Evolutionary conservation across 257 asterid species (phyloP).

Genomic region (Coffea eugenioides): DNA sequence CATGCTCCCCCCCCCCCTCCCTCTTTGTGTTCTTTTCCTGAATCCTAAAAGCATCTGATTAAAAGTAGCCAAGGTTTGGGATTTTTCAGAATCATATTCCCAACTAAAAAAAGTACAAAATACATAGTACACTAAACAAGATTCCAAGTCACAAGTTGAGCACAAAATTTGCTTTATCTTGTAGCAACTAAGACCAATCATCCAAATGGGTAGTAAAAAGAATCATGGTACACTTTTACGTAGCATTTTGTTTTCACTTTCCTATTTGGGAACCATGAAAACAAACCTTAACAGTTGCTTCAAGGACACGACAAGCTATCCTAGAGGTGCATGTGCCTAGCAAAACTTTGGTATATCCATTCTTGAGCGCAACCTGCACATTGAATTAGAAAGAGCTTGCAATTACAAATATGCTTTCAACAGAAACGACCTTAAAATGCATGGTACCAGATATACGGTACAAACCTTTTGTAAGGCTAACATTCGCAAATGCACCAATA

Average conservation of each 20-base stretch:
- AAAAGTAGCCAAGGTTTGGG: neutral
- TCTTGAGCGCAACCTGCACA: slow-evolving; percentile 67
- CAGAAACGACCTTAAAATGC: slow-evolving; percentile 7
- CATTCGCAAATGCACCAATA: slow-evolving; percentile 54
- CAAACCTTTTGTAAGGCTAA: slow-evolving; percentile 73
- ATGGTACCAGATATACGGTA: slow-evolving; percentile 11
- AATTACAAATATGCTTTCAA: slow-evolving; percentile 12
- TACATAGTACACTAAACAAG: neutral
- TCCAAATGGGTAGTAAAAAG: neutral
- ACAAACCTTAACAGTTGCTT: slow-evolving; percentile 90
- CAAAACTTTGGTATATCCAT: slow-evolving; percentile 81
- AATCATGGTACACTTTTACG: neutral
- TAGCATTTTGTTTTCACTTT: neutral
- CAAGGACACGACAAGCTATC: slow-evolving; percentile 91
- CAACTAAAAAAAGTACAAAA: neutral
- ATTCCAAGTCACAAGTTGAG: neutral
- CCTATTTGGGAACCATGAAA: neutral
- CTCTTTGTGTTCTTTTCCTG: neutral
- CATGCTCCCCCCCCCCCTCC: neutral
- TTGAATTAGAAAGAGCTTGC: slow-evolving; percentile 3
- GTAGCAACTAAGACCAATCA: neutral
- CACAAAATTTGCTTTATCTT: neutral
- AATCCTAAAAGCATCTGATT: neutral
- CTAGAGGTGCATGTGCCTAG: slow-evolving; percentile 74
- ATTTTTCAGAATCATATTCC: neutral